Base-by-base conservation (phyloP, 129 eudicot genomes). In the Oenanthe sinensis region DNA sequence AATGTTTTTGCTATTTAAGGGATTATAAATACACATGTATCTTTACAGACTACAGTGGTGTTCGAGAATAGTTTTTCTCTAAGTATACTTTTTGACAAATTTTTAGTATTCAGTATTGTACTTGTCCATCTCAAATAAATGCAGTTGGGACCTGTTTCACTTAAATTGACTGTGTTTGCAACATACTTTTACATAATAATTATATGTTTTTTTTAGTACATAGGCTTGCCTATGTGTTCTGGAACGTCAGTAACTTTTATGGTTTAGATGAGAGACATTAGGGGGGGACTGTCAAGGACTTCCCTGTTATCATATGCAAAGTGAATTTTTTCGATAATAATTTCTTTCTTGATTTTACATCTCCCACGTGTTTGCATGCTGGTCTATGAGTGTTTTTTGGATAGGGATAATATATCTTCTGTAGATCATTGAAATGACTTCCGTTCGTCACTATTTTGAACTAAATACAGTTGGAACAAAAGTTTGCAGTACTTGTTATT, bases 401-500 rank as follows among this genome's bases (percentile, higher is more conserved):
- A 70, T 6, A 15, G 26, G 28, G 24, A 70, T 6, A 15, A 14
- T 69, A 16, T 37, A 16, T 19, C 48, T 70, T 70, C 46, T 33
- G 75, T 70, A 39, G n/a, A 70, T 12, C 24, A 79, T 69, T 58
- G 78, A 62, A 63, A 40, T 84, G 55, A 80, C 76, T 47, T 68
- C 69, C 16, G 54, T 73, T 82, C 74, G 20, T 84, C 40, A 72
- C 50, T 81, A 42, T 83, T 83, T 40, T 75, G 85, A 77, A 74
- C 46, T 70, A 6, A 82, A 81, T 78, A 79, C 88, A 79, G 82
- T 49, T 75, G 67, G 79, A 80, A 14, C 75, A 71, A 77, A 79
- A 67, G 43, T 49, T 78, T 44, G 49, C 83, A 52, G 79, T 49
- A 54, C 70, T 78, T 72, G 36, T 9, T 83, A 72, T 65, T 84